phyloP scores from a whole-genome alignment of 768 basidiomycete species.

The Lactarius quietus region DNA sequence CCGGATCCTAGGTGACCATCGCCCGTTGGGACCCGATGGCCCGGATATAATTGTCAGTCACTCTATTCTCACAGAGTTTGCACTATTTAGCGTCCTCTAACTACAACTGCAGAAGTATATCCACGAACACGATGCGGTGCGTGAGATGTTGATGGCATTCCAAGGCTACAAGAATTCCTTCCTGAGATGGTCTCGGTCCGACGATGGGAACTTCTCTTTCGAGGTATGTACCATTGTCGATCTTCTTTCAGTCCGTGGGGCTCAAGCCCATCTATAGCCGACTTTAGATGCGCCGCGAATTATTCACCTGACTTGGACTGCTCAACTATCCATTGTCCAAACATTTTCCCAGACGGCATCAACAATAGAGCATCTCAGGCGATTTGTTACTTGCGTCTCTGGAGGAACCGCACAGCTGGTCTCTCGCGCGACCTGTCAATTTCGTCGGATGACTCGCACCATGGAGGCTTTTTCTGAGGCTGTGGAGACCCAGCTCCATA shows the following conservation, averaged over 20 bases:
- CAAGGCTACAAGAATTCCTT: constrained; percentile 69
- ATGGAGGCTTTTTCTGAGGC: constrained; percentile 84
- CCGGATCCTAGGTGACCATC: constrained; percentile 38
- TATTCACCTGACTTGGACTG: constrained; percentile 60
- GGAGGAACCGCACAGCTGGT: constrained; percentile 32
- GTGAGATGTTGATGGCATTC: constrained; percentile 71
- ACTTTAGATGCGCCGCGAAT: constrained; percentile 54
- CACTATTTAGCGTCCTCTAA: constrained; percentile 26
- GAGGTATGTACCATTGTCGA: constrained; percentile 25
- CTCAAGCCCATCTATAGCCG: constrained; percentile 35
- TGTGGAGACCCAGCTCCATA: constrained; percentile 53
- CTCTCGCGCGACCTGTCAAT: constrained; percentile 18
- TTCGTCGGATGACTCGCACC: constrained; percentile 45
- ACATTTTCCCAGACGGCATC: constrained; percentile 60
- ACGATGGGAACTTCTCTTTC: constrained; percentile 34
- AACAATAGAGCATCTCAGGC: constrained; percentile 57
- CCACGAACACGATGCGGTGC: constrained; percentile 68
- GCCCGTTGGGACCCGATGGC: constrained; percentile 8
- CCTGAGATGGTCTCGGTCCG: constrained; percentile 35
- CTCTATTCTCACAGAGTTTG: constrained; percentile 7
- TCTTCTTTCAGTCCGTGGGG: neutral
- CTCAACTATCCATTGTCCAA: constrained; percentile 62
- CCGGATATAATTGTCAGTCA: constrained; percentile 10
- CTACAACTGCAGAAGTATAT: constrained; percentile 53
- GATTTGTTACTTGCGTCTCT: constrained; percentile 50